Evolutionary conservation across 2,329 filamentous ascomycete genomes (phyloP).

Genomic region (Thelonectria discophora): DNA sequence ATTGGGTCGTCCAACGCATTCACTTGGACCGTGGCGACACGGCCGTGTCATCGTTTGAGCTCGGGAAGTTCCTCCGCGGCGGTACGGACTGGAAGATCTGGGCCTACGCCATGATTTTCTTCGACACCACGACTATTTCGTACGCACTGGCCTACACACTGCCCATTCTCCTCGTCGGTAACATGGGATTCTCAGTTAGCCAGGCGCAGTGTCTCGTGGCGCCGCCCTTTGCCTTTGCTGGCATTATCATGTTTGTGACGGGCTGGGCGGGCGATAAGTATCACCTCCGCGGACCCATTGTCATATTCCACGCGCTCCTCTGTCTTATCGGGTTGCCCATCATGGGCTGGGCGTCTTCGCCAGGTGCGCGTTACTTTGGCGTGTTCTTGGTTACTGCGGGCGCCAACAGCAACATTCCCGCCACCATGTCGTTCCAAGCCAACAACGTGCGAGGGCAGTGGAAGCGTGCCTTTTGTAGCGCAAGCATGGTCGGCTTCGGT

Average conservation of each 20-base stretch:
- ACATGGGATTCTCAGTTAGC: conserved; percentile 71
- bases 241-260: conserved; percentile 66
- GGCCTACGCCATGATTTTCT: conserved; percentile 68
- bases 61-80: conserved; percentile 56
- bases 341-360: conserved; percentile 70
- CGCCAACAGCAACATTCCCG: conserved; percentile 80
- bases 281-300: conserved; percentile 70
- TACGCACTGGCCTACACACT: conserved; percentile 84
- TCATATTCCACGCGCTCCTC: conserved; percentile 71
- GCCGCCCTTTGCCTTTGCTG: conserved; percentile 73
- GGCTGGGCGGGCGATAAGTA: conserved; percentile 74
- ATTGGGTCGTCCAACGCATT: conserved; percentile 64
- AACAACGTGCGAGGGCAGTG: conserved; percentile 91
- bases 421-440: conserved; percentile 80
- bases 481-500: conserved; percentile 78
- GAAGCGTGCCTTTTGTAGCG: conserved; percentile 84
- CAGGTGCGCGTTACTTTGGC: conserved; percentile 73
- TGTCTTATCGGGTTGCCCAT: conserved; percentile 75
- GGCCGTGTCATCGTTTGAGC: conserved; percentile 61
- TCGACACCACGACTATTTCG: conserved; percentile 73
- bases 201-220: conserved; percentile 76
- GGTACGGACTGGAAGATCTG: conserved; percentile 67
- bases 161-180: conserved; percentile 73
- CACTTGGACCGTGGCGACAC: conserved; percentile 66
- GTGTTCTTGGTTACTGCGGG: conserved; percentile 81